Percentiles rank a stretch among this genome's conserved stretches.
Conservation (phyloP, 176 grass and related monocot genomes). For the Guadua angustifolia region DNA sequence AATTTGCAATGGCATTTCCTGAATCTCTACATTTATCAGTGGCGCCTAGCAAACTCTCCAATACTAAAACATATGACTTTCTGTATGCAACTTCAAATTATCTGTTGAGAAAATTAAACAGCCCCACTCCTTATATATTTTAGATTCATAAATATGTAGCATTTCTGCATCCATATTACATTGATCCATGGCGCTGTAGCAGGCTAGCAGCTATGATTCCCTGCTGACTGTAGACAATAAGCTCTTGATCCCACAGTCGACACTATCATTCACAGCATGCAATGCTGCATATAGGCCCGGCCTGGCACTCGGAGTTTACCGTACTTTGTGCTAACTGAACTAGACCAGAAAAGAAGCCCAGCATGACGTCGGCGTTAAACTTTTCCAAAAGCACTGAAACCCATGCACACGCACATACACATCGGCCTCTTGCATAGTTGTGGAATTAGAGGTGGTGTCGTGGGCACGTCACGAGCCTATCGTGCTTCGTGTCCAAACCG, state of each 20-base stretch:
- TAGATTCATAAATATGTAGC: neutral
- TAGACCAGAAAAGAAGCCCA: constrained; percentile 23
- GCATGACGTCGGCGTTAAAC: constrained; percentile 48
- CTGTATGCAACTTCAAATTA: neutral
- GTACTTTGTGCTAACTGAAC: constrained; percentile 1
- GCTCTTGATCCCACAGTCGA: constrained; percentile 54
- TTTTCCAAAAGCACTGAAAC: constrained; percentile 62
- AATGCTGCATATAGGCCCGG: constrained; percentile 46
- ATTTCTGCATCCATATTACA: neutral
- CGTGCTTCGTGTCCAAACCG: too few species aligned
- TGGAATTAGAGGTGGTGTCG: too few species aligned
- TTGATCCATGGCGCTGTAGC: constrained; percentile 30
- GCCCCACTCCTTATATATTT: neutral
- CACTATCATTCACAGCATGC: constrained; percentile 70
- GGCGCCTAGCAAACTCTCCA: neutral
- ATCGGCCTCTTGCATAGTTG: constrained; percentile 13
- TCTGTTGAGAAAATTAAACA: neutral
- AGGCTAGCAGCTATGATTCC: constrained; percentile 46
- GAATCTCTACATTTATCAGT: neutral
- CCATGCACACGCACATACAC: constrained; percentile 21
- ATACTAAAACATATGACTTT: neutral
- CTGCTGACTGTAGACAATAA: constrained; percentile 60
- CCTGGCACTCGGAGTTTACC: neutral
- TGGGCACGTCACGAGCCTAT: too few species aligned
- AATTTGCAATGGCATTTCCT: neutral